Evolutionary conservation across 345 rosid species (phyloP), one percentile per base, ranked within the genome.

Genomic region (Sisymbrium irio): DNA sequence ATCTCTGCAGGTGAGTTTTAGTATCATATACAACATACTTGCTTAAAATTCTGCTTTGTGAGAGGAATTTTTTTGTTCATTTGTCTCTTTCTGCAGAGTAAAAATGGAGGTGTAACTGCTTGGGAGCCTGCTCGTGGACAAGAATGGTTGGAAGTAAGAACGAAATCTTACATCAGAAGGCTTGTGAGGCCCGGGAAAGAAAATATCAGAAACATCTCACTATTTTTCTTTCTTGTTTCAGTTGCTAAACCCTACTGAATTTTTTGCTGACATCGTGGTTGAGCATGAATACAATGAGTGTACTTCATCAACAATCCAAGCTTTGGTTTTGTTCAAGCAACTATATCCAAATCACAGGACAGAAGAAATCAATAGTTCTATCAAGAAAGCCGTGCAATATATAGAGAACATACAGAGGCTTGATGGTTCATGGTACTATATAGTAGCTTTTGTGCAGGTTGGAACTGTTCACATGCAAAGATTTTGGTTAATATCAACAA

Each of bases 201-300:
- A 56, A 41, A 22, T 62, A 9, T 62, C 58, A 13, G n/a, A 35
- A 57, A 17, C 4, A 56, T 27, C 32, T 30, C 18, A 45, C 32
- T 49, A 0, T 7, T 20, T 67, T 14, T 20, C 27, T 35, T 61
- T 18, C 17, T 3, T 58, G 65, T 54, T 69, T 40, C 78, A 85
- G 89, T 41, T 83, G 44, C 73, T 83, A 10, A 83, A 85, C 36
- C 87, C 89, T 1, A 78, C 83, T 2, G 87, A 85, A 41, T 47
- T 82, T 20, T 83, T 82, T 10, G 80, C 76, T 7, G 85, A 80
- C 82, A 73, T 75, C 12, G 84, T 85, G 45, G 63, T 83, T 35
- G 85, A 85, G 82, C 81, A 78, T 17, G 85, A 85, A 47, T 83
- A 83, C 76, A 77, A 67, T 25, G 89, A 85, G 68, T 83, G 89